These are phyloP conservation scores for Brassica carinata DNA, from an alignment of 345 rosid genomes.

Conservation along the genomic window DNA sequence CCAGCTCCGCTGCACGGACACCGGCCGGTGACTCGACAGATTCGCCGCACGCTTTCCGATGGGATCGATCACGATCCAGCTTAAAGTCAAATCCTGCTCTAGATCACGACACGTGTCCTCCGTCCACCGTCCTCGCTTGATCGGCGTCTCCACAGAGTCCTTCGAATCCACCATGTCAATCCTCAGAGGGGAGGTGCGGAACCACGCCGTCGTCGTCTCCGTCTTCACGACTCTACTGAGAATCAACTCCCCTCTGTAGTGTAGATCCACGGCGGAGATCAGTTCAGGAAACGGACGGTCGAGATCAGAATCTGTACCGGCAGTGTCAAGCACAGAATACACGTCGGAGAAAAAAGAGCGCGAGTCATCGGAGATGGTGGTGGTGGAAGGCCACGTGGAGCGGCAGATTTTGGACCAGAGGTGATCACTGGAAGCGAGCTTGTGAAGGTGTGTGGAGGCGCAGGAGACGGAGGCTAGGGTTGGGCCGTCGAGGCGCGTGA, in stretches of 20 bases:
- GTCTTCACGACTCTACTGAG: conserved; percentile 59
- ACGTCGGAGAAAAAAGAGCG: conserved; percentile 76
- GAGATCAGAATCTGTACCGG: conserved; percentile 9
- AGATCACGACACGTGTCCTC: conserved; percentile 49
- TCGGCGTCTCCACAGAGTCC: conserved; percentile 57
- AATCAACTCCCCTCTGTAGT: conserved; percentile 47
- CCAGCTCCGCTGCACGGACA: conserved; percentile 69
- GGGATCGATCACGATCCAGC: conserved; percentile 77
- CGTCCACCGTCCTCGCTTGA: conserved; percentile 38
- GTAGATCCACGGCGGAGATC: conserved; percentile 74
- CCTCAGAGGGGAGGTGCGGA: conserved; percentile 68
- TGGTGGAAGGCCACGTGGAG: conserved; percentile 80
- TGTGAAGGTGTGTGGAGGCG: conserved; percentile 53
- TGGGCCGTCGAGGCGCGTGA: conserved; percentile 77
- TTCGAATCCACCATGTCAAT: conserved; percentile 66
- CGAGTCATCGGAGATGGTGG: conserved; percentile 54
- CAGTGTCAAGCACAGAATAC: conserved; percentile 32
- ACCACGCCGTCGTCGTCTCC: conserved; percentile 67
- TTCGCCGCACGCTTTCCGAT: conserved; percentile 56
- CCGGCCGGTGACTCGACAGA: conserved; percentile 67
- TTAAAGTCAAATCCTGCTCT: conserved; percentile 50
- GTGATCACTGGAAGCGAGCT: conserved; percentile 47
- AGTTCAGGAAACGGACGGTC: conserved; percentile 41
- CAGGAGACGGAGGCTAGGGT: conserved; percentile 62
- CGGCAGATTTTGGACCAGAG: conserved; percentile 61